phyloP scores from a whole-genome alignment of 2,329 filamentous ascomycete species.

The Pseudogymnoascus sp. region DNA sequence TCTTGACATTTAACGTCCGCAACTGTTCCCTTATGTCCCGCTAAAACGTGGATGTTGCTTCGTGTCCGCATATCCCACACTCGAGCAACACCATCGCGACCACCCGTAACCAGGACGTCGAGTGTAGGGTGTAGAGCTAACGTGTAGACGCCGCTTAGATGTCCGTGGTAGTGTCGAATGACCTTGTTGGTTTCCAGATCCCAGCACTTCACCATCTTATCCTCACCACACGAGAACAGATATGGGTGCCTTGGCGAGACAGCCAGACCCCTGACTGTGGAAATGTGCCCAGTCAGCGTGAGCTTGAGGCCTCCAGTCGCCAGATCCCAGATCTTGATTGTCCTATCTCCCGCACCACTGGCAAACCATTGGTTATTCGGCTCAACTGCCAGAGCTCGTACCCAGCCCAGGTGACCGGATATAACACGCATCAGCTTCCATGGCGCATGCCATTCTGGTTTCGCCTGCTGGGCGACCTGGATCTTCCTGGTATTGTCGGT shows the following conservation, averaged over 20 bases:
- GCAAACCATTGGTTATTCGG: slow-evolving; percentile 98
- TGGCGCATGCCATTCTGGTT: slow-evolving; percentile 92
- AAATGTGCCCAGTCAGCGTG: slow-evolving; percentile 90
- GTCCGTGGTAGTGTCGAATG: slow-evolving; percentile 94
- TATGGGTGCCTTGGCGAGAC: slow-evolving; percentile 93
- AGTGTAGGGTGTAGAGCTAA: slow-evolving; percentile 88
- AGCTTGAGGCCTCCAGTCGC: slow-evolving; percentile 76
- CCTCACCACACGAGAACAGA: slow-evolving; percentile 93
- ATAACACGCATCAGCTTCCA: slow-evolving; percentile 99
- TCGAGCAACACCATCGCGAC: slow-evolving; percentile 84
- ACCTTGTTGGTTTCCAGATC: slow-evolving; percentile 99
- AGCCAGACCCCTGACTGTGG: slow-evolving; percentile 82
- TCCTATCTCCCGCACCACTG: slow-evolving; percentile 87
- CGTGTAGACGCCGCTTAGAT: slow-evolving; percentile 92
- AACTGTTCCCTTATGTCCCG: slow-evolving; percentile 85
- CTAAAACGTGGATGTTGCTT: slow-evolving; percentile 88
- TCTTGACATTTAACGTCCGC: slow-evolving; percentile 88
- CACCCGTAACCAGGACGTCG: slow-evolving; percentile 89
- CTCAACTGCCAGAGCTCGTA: slow-evolving; percentile 80
- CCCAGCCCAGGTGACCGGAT: slow-evolving; percentile 93
- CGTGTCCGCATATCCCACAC: slow-evolving; percentile 99
- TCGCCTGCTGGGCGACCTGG: slow-evolving; percentile 53
- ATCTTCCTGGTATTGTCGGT: slow-evolving; percentile 10
- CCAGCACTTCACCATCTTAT: slow-evolving; percentile 99
- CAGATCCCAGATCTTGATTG: slow-evolving; percentile 98